Base-by-base conservation (phyloP, 352 stramenopile genomes). In the Phytophthora melonis region DNA sequence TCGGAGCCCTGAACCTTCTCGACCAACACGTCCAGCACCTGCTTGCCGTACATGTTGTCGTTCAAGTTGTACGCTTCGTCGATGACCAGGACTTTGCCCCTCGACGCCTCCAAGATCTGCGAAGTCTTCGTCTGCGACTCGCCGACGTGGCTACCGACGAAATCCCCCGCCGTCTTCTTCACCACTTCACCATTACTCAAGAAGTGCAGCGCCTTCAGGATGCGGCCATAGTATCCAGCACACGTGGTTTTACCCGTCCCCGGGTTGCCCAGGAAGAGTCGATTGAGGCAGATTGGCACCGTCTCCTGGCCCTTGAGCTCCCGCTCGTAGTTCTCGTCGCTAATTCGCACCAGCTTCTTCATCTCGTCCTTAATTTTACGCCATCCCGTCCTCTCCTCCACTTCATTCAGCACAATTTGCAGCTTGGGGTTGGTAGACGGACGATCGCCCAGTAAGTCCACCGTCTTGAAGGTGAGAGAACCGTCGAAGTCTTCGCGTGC, bases 31-130 rank as follows among this genome's bases (percentile, higher is more conserved):
- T 98, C 86, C 3, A 98, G 50, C 41, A 90, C 90, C 68, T 92
- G 83, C 63, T 93, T 92, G 3, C 86, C 87, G 41, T 83, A 93
- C 54, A 73, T 58, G 5, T 81, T 80, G 43, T 92, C 84, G 64
- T 97, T 81, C 4, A 98, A 60, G n/a, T 86, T 95, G 81, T 98
- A 98, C 0, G 94, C 94, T 73, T 98, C 95, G 61, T 98, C 95
- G 53, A 98, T 98, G 9, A 98, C 85, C 7, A 98, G 77, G 18
- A 98, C 93, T 63, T 97, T 98, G 5, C 95, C 95, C 52, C 91
- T 85, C 1, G 89, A 80, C 59, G 82, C 74, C 19, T 97, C 83
- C 19, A 98, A 75, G 49, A 98, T 92, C 14, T 90, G 81, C 1
- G 75, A 68, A 8, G 94, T 98, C 61, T 97, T 98, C 3, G 81